Base-by-base conservation (phyloP, 805 yeast species). In the Nakazawaea siamensis region DNA sequence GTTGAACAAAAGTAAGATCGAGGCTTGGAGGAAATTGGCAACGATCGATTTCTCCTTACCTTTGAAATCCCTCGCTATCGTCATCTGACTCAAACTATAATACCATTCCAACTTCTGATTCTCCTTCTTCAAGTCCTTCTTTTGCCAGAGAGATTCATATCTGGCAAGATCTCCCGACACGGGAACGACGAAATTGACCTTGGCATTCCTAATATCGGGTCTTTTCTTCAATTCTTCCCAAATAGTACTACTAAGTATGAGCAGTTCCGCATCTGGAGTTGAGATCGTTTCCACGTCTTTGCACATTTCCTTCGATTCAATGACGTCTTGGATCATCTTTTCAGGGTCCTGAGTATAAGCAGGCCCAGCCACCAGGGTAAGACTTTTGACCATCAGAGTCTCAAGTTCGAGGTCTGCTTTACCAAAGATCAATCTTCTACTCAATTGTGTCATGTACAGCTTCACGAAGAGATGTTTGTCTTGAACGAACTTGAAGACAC, bases 1-100 rank as follows among this genome's bases (percentile, higher is more conserved):
- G 25, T 59, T 55, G 33, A 62, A 63, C 18, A 53, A 37, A n/a
- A 56, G 35, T 4, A 64, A 40, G 1, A 64, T 52, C 3, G 52
- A 40, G 0, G 66, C 67, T 44, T 64, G 70, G 20, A 58, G 49
- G 21, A 63, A 40, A 39, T 62, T 62, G 9, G 60, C 51, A 3
- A 40, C 37, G 16, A 64, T 46, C 17, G 62, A 64, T 33, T 58
- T 60, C 30, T 27, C 18, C 4, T 42, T 27, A 0, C 36, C 29
- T 4, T 43, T 43, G 34, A 62, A 62, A 18, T 18, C 15, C 11
- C 49, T 57, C n/a, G 33, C 18, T 14, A 64, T 46, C 0, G 49
- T 43, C 16, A 64, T 18, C 40, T 59, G 67, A 38, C 62, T 67
- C 15, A 62, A 42, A 11, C 58, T 46, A 39, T 56, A 62, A 34